A percentile compares a stretch with the other conserved stretches of the same genome.
Evolutionary conservation across 1,139 yeast species (phyloP).

Genomic region (Hemisphaericaspora subhashii): DNA sequence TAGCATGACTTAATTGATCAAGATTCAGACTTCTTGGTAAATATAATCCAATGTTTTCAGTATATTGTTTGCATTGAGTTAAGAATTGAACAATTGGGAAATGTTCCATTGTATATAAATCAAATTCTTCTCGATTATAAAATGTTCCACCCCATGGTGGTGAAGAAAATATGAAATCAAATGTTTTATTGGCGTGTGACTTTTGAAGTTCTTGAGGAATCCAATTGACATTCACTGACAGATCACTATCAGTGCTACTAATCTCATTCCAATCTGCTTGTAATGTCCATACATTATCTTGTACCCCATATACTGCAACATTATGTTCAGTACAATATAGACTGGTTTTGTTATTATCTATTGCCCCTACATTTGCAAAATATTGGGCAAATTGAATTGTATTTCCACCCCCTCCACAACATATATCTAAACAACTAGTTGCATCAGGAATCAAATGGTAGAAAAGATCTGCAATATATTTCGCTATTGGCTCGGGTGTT

Average conservation of each 20-base stretch:
- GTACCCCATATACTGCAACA: slow-evolving; percentile 66
- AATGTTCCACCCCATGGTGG: slow-evolving; percentile 98
- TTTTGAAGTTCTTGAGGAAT: slow-evolving; percentile 18
- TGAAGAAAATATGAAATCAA: slow-evolving; percentile 75
- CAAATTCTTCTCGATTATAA: slow-evolving; percentile 53
- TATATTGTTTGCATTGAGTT: slow-evolving; percentile 37
- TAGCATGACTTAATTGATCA: slow-evolving; percentile 52
- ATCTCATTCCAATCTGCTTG: slow-evolving; percentile 59
- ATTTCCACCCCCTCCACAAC: slow-evolving; percentile 97
- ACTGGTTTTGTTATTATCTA: slow-evolving; percentile 65
- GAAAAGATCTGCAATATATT: slow-evolving; percentile 59
- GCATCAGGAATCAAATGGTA: slow-evolving; percentile 41
- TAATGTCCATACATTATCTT: slow-evolving; percentile 46
- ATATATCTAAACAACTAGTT: slow-evolving; percentile 59
- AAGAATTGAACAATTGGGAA: slow-evolving; percentile 48
- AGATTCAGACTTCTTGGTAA: slow-evolving; percentile 73
- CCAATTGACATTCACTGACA: slow-evolving; percentile 10
- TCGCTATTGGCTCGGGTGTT: slow-evolving; percentile 80
- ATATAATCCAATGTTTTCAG: slow-evolving; percentile 62
- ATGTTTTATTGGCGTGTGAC: slow-evolving; percentile 22
- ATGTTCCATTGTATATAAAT: slow-evolving; percentile 47
- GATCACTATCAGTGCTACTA: slow-evolving; percentile 19
- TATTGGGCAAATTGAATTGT: slow-evolving; percentile 73
- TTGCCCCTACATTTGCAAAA: slow-evolving; percentile 60
- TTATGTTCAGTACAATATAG: slow-evolving; percentile 70